phyloP scores from a whole-genome alignment of 176 grass and related monocot species.

The Carex littledalei region DNA sequence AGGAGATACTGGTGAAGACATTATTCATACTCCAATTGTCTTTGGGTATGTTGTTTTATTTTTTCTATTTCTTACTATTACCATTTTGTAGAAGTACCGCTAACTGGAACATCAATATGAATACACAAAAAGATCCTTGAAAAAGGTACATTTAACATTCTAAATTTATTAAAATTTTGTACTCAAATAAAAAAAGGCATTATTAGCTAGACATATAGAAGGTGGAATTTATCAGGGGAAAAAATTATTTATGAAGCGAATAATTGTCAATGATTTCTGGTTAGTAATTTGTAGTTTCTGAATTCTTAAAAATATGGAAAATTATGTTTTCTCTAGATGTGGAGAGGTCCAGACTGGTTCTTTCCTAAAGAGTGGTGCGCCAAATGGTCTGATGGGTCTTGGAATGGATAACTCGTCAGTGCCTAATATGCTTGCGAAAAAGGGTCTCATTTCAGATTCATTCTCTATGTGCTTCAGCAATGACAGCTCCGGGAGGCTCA shows the following conservation, averaged over 20 bases:
- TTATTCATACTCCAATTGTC: conserved; percentile 21
- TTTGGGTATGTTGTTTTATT: conserved; percentile 30
- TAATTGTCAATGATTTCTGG: neutral
- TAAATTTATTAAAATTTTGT: neutral
- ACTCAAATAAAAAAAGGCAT: neutral
- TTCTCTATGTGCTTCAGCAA: conserved; percentile 46
- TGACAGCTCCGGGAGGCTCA: conserved; percentile 30
- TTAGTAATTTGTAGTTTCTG: neutral
- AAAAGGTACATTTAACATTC: neutral
- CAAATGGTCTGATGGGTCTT: conserved; percentile 50
- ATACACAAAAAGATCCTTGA: neutral
- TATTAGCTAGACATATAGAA: neutral
- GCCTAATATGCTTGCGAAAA: conserved; percentile 39
- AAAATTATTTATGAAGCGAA: neutral
- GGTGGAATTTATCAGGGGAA: neutral
- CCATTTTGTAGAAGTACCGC: neutral
- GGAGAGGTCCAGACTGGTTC: conserved; percentile 37
- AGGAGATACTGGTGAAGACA: conserved; percentile 2
- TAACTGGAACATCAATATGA: neutral
- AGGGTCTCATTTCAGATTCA: conserved; percentile 35
- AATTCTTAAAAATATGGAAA: neutral
- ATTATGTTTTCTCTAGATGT: conserved; percentile 28
- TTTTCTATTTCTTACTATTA: neutral
- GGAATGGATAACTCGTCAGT: conserved; percentile 37
- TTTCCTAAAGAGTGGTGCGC: conserved; percentile 30